These are phyloP conservation scores for Tardiomyces digboiensis DNA, from an alignment of 1,139 yeast species.

Conservation along the genomic window DNA sequence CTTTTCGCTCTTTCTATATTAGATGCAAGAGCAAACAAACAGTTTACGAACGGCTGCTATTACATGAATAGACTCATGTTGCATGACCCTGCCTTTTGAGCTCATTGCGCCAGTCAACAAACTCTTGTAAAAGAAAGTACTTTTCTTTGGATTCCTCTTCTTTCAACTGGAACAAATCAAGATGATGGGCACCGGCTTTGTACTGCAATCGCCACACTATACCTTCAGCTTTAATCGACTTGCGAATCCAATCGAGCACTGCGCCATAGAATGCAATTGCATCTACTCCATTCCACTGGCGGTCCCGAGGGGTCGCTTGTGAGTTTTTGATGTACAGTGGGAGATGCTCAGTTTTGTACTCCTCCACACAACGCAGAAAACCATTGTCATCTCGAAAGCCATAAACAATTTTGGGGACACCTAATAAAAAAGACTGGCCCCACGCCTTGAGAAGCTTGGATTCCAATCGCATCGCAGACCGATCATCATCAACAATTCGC, in stretches of 20 bases:
- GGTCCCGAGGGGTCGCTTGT: conserved; percentile 21
- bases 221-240: conserved; percentile 43
- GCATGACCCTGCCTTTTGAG: not conserved
- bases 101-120: not conserved
- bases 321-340: conserved; percentile 45
- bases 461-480: conserved; percentile 55
- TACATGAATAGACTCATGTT: not conserved
- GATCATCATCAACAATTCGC: conserved; percentile 41
- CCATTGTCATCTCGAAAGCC: conserved; percentile 80
- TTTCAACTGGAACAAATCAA: conserved; percentile 30
- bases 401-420: conserved; percentile 66
- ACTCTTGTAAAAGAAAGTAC: not conserved
- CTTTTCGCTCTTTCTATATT: not conserved
- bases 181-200: conserved; percentile 30
- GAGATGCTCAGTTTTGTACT: conserved; percentile 66
- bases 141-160: not conserved
- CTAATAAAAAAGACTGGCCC: conserved; percentile 91
- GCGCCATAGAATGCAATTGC: conserved; percentile 84
- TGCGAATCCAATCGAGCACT: conserved; percentile 64
- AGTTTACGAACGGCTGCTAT: not conserved
- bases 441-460: conserved; percentile 66
- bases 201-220: conserved; percentile 36
- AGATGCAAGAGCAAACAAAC: not conserved
- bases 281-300: conserved; percentile 56
- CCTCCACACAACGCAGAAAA: conserved; percentile 56